A percentile compares a stretch with the other conserved stretches of the same genome.
phyloP scores from a whole-genome alignment of 805 yeast genomes.

The Wickerhamiella qilinensis region DNA sequence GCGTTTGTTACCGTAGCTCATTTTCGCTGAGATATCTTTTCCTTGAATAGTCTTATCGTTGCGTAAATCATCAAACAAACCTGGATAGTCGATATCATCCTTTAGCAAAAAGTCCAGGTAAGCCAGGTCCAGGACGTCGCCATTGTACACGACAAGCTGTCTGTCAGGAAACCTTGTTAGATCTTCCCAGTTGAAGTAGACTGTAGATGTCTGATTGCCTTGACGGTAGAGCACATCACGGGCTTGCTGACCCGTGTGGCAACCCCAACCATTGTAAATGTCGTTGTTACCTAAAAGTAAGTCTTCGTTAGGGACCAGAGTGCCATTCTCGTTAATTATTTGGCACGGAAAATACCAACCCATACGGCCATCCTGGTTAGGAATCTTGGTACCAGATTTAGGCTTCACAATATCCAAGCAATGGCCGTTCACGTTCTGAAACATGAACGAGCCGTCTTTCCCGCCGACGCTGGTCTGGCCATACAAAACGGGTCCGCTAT shows the following conservation, averaged over 20 bases:
- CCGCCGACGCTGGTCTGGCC: constrained; percentile 77
- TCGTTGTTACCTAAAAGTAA: constrained; percentile 23
- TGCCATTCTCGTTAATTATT: constrained; percentile 36
- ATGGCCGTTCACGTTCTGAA: constrained; percentile 86
- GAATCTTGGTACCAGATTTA: constrained; percentile 52
- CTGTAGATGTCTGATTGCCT: constrained; percentile 50
- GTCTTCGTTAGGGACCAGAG: constrained; percentile 42
- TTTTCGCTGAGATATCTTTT: constrained; percentile 63
- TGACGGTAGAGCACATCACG: constrained; percentile 46
- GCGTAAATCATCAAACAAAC: constrained; percentile 46
- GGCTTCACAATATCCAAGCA: constrained; percentile 70
- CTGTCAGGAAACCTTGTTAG: constrained; percentile 43
- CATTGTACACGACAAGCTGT: constrained; percentile 75
- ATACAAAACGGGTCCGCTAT: constrained; percentile 53
- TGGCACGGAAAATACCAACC: constrained; percentile 98
- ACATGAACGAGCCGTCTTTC: constrained; percentile 39
- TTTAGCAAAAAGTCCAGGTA: constrained; percentile 58
- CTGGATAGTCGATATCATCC: constrained; percentile 58
- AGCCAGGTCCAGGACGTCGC: constrained; percentile 71
- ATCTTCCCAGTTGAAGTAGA: constrained; percentile 84
- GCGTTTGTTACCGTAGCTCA: constrained; percentile 49
- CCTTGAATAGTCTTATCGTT: constrained; percentile 45
- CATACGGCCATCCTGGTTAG: constrained; percentile 36
- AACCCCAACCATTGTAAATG: constrained; percentile 74
- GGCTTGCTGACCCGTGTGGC: constrained; percentile 64